A percentile compares a stretch with the other conserved stretches of the same genome.
Evolutionary conservation across 768 basidiomycete species (phyloP).

Genomic region (Fomitopsis pulvina): DNA sequence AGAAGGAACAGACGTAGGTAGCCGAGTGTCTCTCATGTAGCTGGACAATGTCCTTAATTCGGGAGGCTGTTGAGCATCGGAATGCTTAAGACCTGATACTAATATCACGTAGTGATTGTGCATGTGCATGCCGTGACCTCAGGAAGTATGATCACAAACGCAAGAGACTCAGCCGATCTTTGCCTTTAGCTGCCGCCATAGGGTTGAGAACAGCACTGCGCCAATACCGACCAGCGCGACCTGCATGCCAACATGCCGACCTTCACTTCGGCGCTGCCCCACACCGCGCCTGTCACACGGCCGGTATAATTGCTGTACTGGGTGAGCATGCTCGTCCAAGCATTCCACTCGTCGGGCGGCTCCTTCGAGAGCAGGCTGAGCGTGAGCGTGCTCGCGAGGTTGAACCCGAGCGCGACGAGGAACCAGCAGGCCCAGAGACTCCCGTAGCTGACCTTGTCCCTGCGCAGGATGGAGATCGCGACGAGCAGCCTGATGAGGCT

Average conservation of each 20-base stretch:
- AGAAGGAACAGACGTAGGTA: too few species aligned
- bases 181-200: constrained; percentile 62
- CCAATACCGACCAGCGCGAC: constrained; percentile 56
- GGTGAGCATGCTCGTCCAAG: constrained; percentile 48
- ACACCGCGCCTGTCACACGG: constrained; percentile 58
- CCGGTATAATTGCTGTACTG: constrained; percentile 67
- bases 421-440: constrained; percentile 45
- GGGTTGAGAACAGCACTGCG: constrained; percentile 40
- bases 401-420: constrained; percentile 65
- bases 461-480: constrained; percentile 39
- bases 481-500: constrained; percentile 48
- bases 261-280: constrained; percentile 55
- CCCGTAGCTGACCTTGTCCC: constrained; percentile 37
- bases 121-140: too few species aligned
- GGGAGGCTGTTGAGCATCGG: too few species aligned
- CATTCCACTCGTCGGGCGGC: constrained; percentile 57
- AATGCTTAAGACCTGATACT: too few species aligned
- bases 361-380: constrained; percentile 64
- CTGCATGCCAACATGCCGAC: constrained; percentile 63
- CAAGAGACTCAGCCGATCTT: constrained; percentile 34
- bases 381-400: constrained; percentile 62
- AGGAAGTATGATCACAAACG: too few species aligned
- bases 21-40: too few species aligned
- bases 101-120: too few species aligned
- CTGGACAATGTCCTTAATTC: too few species aligned